These are phyloP conservation scores for Lachancea mirantina DNA, from an alignment of 805 yeast species.

Conservation along the genomic window DNA sequence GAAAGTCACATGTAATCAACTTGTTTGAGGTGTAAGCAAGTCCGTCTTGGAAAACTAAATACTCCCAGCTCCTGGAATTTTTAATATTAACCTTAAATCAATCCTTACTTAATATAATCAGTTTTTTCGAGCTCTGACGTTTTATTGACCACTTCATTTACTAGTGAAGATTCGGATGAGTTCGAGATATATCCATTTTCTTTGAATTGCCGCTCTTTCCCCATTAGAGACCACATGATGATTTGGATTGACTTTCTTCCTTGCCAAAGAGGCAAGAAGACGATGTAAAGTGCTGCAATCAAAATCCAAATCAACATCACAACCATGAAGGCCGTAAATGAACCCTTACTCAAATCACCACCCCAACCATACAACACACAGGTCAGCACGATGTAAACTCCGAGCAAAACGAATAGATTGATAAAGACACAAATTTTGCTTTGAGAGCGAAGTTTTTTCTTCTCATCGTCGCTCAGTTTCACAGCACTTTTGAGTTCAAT, in stretches of 20 bases:
- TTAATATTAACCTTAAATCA: too few relatives aligned
- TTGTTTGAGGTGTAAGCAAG: too few relatives aligned
- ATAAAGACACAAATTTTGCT: slow-evolving; percentile 35
- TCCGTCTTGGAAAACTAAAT: too few relatives aligned
- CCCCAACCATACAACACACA: slow-evolving; percentile 31
- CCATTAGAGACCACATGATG: slow-evolving; percentile 3
- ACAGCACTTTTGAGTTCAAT: slow-evolving; percentile 28
- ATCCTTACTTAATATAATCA: too few relatives aligned
- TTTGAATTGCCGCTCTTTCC: too few relatives aligned
- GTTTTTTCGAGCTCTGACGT: too few relatives aligned
- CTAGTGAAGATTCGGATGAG: too few relatives aligned
- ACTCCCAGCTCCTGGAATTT: too few relatives aligned
- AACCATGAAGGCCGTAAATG: slow-evolving; percentile 33
- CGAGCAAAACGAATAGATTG: slow-evolving; percentile 30
- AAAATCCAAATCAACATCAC: slow-evolving; percentile 35
- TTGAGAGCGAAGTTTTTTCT: slow-evolving; percentile 30
- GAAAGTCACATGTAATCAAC: too few relatives aligned
- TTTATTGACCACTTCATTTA: too few relatives aligned
- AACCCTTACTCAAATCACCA: slow-evolving; percentile 31
- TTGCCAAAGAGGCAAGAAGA: slow-evolving; percentile 34
- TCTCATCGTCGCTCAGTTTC: slow-evolving; percentile 17
- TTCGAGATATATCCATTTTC: too few relatives aligned
- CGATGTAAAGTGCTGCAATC: slow-evolving; percentile 31
- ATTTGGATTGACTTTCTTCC: slow-evolving; percentile 21
- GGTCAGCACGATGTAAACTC: slow-evolving; percentile 31